A percentile compares a stretch with the other conserved stretches of the same genome.
phyloP scores from a whole-genome alignment of 352 stramenopile species.

The Phytophthora ohioensis region DNA sequence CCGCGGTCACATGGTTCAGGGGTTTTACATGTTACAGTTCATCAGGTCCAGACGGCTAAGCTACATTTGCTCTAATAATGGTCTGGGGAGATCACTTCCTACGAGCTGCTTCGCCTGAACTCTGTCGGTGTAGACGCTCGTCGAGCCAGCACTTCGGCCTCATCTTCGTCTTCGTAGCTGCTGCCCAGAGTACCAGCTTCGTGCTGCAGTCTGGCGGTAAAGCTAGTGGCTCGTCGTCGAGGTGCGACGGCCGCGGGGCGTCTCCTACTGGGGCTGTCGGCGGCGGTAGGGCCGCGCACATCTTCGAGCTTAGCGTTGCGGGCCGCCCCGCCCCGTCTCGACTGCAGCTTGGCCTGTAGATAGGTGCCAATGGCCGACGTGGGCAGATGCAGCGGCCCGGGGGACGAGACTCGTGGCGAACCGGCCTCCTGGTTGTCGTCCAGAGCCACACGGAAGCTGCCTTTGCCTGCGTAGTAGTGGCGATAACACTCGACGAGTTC shows the following conservation, averaged over 20 bases:
- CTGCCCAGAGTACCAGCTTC: slow-evolving; percentile 12
- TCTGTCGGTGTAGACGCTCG: slow-evolving; percentile 28
- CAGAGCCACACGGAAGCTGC: slow-evolving; percentile 50
- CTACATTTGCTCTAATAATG: slow-evolving; percentile 21
- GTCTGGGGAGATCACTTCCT: slow-evolving; percentile 10
- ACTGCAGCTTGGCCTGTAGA: slow-evolving; percentile 60
- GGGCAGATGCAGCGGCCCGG: slow-evolving; percentile 55
- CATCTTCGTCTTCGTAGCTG: slow-evolving; percentile 27
- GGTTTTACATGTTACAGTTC: slow-evolving; percentile 14
- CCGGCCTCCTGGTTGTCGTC: slow-evolving; percentile 30
- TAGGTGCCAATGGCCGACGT: slow-evolving; percentile 65
- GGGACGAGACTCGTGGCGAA: slow-evolving; percentile 25
- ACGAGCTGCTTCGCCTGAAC: slow-evolving; percentile 25
- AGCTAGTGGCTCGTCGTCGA: slow-evolving; percentile 36
- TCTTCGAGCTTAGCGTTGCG: slow-evolving; percentile 58
- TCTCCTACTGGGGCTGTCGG: slow-evolving; percentile 28
- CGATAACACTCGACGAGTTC: slow-evolving; percentile 75
- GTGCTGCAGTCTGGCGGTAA: slow-evolving; percentile 31
- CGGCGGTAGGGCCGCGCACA: slow-evolving; percentile 47
- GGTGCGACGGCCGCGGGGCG: slow-evolving; percentile 26
- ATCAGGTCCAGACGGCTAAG: slow-evolving; percentile 10
- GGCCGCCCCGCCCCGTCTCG: slow-evolving; percentile 39
- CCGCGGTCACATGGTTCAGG: slow-evolving; percentile 9
- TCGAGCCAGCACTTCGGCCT: slow-evolving; percentile 20
- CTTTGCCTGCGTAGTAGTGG: slow-evolving; percentile 63